These are phyloP conservation scores for Croton laevigatus DNA, from an alignment of 441 rosid species.

Conservation along the genomic window DNA sequence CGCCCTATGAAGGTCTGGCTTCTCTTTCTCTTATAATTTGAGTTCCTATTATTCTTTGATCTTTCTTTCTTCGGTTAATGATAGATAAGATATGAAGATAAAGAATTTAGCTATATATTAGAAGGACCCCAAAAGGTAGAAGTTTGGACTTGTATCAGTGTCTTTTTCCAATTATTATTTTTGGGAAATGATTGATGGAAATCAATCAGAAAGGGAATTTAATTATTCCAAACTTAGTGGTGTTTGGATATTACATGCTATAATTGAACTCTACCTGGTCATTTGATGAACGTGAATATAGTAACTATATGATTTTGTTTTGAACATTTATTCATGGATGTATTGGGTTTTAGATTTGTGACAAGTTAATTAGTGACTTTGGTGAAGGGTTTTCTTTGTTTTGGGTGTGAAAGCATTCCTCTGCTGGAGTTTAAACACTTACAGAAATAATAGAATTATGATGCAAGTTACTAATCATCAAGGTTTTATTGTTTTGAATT, in stretches of 20 bases:
- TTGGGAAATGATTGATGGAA: slow-evolving; percentile 1
- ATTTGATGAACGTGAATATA: not conserved
- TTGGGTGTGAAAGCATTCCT: not conserved
- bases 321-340: not conserved
- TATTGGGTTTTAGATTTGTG: not conserved
- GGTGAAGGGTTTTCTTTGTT: not conserved
- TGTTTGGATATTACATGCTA: not conserved
- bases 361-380: not conserved
- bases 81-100: no score
- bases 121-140: not conserved
- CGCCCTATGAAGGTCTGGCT: slow-evolving; percentile 29
- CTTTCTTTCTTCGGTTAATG: no score
- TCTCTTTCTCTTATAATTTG: not conserved
- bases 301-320: not conserved
- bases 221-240: not conserved
- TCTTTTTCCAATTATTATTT: not conserved
- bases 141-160: no score
- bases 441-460: not conserved
- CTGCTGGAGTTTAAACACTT: not conserved
- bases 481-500: not conserved
- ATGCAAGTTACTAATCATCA: not conserved
- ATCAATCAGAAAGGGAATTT: not conserved
- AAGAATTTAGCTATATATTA: not conserved
- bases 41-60: no score
- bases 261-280: not conserved